These are phyloP conservation scores for Conticribra guillardii DNA, from an alignment of 108 stramenopile genomes.

Conservation along the genomic window DNA sequence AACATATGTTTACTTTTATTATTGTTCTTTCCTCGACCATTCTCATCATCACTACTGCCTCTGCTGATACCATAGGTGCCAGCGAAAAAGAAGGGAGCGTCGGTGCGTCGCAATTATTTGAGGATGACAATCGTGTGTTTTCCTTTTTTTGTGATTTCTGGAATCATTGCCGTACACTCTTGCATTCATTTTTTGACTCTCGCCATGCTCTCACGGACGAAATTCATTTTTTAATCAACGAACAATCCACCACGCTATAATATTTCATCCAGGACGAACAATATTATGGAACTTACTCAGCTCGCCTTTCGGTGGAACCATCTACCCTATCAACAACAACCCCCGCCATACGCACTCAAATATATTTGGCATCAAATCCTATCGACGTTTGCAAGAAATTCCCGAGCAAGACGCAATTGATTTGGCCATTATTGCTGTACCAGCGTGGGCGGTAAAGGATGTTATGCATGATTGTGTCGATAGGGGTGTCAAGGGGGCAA, in stretches of 20 bases:
- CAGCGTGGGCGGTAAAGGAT: constrained; percentile 33
- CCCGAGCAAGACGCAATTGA: constrained; percentile 19
- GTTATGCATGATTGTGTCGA: constrained; percentile 48
- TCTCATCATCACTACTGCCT: too few relatives aligned
- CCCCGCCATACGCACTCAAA: constrained; percentile 8
- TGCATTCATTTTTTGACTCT: too few relatives aligned
- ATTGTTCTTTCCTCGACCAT: too few relatives aligned
- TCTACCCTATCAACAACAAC: constrained; percentile 44
- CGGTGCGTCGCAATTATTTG: constrained; percentile 7
- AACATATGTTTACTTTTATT: too few relatives aligned
- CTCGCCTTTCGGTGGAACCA: constrained; percentile 40
- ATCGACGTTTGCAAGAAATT: constrained; percentile 32
- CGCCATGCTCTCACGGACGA: too few relatives aligned
- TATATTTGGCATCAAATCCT: constrained; percentile 30
- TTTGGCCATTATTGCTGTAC: constrained; percentile 46
- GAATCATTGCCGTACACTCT: too few relatives aligned
- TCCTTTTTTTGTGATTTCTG: too few relatives aligned
- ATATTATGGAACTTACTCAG: constrained; percentile 44
- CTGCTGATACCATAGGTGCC: too few relatives aligned
- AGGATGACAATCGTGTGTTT: too few relatives aligned
- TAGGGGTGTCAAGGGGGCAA: constrained; percentile 43
- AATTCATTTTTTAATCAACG: too few relatives aligned
- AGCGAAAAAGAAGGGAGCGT: constrained; percentile 36
- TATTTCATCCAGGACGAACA: constrained; percentile 12
- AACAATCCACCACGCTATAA: background rate